phyloP scores from a whole-genome alignment of 2,329 filamentous ascomycete genomes.

The Ophiostoma tasmaniense region DNA sequence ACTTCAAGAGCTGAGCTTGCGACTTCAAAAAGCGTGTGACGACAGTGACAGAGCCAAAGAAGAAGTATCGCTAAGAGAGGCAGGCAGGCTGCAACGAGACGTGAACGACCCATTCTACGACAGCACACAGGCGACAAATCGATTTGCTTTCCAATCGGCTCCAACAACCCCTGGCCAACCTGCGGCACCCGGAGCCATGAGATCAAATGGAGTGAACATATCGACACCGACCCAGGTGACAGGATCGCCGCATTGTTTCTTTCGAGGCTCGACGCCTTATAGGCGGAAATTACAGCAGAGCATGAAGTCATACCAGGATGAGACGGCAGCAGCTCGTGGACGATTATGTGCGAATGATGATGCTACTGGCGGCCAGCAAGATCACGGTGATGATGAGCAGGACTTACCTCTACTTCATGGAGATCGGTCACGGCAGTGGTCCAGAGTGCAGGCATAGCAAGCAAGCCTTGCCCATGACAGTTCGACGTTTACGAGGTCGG shows the following conservation, averaged over 20 bases:
- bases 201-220: background rate
- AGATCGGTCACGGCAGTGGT: conserved; percentile 18
- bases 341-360: background rate
- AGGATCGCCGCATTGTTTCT: conserved; percentile 32
- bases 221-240: background rate
- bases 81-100: background rate
- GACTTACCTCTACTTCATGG: conserved; percentile 17
- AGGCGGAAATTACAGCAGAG: conserved; percentile 42
- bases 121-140: background rate
- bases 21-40: conserved; percentile 15
- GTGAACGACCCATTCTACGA: conserved; percentile 17
- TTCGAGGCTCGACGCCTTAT: conserved; percentile 48
- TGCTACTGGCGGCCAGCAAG: background rate
- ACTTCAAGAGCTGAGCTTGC: conserved; percentile 17
- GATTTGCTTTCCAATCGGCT: conserved; percentile 16
- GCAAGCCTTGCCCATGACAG: conserved; percentile 16
- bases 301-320: conserved; percentile 33
- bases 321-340: background rate
- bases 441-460: conserved; percentile 21
- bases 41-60: background rate
- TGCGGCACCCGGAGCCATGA: background rate
- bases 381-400: conserved; percentile 4
- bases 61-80: background rate
- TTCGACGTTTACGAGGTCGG: background rate
- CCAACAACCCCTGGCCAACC: conserved; percentile 15